These are phyloP conservation scores for Paxillus ammoniavirescens DNA, from an alignment of 768 basidiomycete species.

Conservation along the genomic window DNA sequence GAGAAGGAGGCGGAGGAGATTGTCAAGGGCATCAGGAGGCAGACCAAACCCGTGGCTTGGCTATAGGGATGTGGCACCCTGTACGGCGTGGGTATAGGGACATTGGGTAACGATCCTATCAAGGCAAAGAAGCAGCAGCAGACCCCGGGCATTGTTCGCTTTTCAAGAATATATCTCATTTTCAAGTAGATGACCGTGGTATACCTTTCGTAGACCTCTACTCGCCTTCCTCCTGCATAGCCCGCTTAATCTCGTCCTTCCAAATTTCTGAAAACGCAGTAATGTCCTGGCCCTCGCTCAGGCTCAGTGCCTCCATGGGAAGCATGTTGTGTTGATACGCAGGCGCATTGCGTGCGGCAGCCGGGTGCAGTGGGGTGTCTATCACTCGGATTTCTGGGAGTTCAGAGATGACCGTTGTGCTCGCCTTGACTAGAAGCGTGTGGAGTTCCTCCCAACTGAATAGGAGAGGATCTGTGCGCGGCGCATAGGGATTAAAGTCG, in stretches of 20 bases:
- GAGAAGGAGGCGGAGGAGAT: conserved; percentile 75
- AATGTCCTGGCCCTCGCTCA: conserved; percentile 73
- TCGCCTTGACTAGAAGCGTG: conserved; percentile 28
- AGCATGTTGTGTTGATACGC: conserved; percentile 85
- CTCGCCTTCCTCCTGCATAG: conserved; percentile 19
- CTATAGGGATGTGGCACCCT: conserved; percentile 14
- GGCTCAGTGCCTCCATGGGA: conserved; percentile 80
- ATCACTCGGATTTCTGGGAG: conserved; percentile 61
- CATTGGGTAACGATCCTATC: too few relatives aligned
- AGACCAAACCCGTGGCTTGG: conserved; percentile 15
- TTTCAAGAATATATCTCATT: too few relatives aligned
- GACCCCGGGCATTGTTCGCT: neutral
- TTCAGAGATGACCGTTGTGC: neutral
- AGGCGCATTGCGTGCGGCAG: conserved; percentile 65
- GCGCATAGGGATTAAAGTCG: conserved; percentile 89
- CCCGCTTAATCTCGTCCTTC: conserved; percentile 50
- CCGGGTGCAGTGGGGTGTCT: conserved; percentile 72
- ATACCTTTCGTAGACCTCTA: neutral
- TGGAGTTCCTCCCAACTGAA: conserved; percentile 81
- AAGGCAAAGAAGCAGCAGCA: too few relatives aligned
- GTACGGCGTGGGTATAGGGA: too few relatives aligned
- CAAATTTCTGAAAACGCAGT: conserved; percentile 70
- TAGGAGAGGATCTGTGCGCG: conserved; percentile 82
- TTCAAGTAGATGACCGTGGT: neutral
- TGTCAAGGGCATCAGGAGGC: conserved; percentile 45